phyloP scores from a whole-genome alignment of 1,139 yeast species.

The Hemisphaericaspora xylofermentans region DNA sequence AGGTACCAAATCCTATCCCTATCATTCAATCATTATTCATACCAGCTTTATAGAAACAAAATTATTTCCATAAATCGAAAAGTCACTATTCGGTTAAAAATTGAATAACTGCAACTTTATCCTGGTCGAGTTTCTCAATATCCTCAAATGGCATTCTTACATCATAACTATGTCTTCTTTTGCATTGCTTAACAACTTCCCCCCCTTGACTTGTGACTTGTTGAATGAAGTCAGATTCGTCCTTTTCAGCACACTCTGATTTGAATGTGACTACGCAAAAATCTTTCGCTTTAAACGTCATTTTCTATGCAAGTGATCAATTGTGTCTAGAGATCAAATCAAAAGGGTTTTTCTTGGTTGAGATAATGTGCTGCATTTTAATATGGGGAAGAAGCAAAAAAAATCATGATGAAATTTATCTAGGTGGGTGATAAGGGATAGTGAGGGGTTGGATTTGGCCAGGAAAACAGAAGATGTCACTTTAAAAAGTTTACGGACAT shows the following conservation, averaged over 20 bases:
- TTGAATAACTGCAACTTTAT: conserved; percentile 1
- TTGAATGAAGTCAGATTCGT: background rate
- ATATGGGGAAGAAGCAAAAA: background rate
- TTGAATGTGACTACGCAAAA: conserved; percentile 1
- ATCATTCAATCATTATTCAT: too few relatives aligned
- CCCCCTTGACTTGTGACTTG: background rate
- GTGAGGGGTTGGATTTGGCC: background rate
- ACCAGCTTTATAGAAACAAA: background rate
- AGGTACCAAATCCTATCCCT: too few relatives aligned
- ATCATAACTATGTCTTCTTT: conserved; percentile 1
- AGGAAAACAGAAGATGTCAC: too few relatives aligned
- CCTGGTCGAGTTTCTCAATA: background rate
- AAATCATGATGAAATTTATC: background rate
- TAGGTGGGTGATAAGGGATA: too few relatives aligned
- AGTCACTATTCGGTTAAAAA: conserved; percentile 1
- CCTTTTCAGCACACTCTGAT: background rate
- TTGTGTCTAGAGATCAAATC: too few relatives aligned
- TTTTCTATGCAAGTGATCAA: too few relatives aligned
- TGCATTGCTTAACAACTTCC: conserved; percentile 1
- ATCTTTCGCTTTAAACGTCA: conserved; percentile 1
- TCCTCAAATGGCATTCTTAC: conserved; percentile 2
- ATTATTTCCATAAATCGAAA: background rate
- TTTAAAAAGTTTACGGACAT: too few relatives aligned
- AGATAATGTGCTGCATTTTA: background rate
- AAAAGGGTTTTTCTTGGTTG: background rate